Percentiles rank a stretch among this genome's conserved stretches.
Evolutionary conservation across 2,329 filamentous ascomycete genomes (phyloP).

Genomic region (Aspergillus sp.): DNA sequence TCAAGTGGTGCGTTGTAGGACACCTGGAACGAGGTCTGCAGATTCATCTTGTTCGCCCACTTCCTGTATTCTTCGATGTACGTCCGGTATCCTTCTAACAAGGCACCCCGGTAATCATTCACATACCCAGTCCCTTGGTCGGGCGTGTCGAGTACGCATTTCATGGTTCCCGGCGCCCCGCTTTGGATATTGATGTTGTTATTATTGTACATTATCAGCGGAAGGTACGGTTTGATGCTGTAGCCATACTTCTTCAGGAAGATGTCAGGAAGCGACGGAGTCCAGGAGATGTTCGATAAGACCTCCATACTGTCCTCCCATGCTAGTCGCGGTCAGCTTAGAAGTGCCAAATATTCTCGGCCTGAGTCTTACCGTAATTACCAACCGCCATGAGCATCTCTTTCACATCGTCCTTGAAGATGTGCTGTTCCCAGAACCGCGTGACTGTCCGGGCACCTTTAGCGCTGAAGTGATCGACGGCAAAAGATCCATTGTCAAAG

Average conservation of each 20-base stretch:
- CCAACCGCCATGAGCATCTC: slow-evolving; percentile 33
- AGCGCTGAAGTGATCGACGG: slow-evolving; percentile 41
- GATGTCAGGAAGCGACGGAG: slow-evolving; percentile 21
- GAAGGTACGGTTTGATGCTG: slow-evolving; percentile 28
- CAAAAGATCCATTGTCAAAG: slow-evolving; percentile 37
- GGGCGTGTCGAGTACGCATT: slow-evolving; percentile 8
- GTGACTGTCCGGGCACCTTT: slow-evolving; percentile 35
- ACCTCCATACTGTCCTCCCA: slow-evolving; percentile 28
- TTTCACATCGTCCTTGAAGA: slow-evolving; percentile 32
- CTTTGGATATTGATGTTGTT: slow-evolving; percentile 10
- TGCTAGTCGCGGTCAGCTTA: background rate
- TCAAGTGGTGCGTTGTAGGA: slow-evolving; percentile 43
- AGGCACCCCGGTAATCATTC: slow-evolving; percentile 8
- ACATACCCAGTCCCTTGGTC: slow-evolving; percentile 9
- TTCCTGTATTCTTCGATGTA: slow-evolving; percentile 29
- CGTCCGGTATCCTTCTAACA: slow-evolving; percentile 11
- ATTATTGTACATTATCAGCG: slow-evolving; percentile 20
- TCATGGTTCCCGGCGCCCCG: slow-evolving; percentile 3
- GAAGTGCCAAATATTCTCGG: too few species aligned
- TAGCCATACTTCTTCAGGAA: slow-evolving; percentile 35
- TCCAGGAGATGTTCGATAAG: slow-evolving; percentile 34
- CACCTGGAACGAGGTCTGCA: slow-evolving; percentile 37
- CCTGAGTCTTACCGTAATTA: slow-evolving; percentile 23
- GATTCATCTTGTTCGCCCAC: slow-evolving; percentile 31
- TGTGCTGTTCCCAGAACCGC: slow-evolving; percentile 41